These are phyloP conservation scores for Colletotrichum gigasporum DNA, from an alignment of 2,329 filamentous ascomycete species.

Conservation along the genomic window DNA sequence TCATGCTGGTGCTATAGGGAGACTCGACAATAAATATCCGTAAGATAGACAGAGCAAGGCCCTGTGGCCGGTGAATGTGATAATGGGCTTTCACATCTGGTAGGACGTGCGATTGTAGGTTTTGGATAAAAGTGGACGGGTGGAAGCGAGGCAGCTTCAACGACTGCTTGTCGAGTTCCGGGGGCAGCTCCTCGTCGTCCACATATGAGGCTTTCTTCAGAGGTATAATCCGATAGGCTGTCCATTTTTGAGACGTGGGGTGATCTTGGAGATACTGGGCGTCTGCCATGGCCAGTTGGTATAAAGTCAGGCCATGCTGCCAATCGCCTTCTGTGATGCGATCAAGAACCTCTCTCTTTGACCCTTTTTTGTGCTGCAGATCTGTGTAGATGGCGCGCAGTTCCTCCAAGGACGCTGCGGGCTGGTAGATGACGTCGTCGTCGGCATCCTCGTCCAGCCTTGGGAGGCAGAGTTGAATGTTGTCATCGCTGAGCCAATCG, in stretches of 20 bases:
- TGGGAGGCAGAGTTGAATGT: constrained; percentile 67
- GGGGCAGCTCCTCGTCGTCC: constrained; percentile 47
- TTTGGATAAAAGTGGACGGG: constrained; percentile 80
- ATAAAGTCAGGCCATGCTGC: constrained; percentile 70
- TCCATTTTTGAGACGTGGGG: constrained; percentile 71
- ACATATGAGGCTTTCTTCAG: constrained; percentile 51
- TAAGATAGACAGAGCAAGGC: constrained; percentile 76
- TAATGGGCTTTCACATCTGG: constrained; percentile 88
- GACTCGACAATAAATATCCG: constrained; percentile 83
- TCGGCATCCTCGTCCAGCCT: constrained; percentile 63
- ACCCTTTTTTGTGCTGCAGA: constrained; percentile 68
- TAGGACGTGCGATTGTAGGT: constrained; percentile 77
- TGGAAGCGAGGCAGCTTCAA: constrained; percentile 76
- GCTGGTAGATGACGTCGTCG: constrained; percentile 73
- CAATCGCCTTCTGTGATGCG: constrained; percentile 75
- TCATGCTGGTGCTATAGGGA: constrained; percentile 72
- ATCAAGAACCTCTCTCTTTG: constrained; percentile 70
- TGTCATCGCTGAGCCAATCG: constrained; percentile 79
- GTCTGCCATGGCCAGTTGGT: constrained; percentile 76
- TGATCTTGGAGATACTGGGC: constrained; percentile 73
- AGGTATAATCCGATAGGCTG: constrained; percentile 66
- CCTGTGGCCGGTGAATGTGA: constrained; percentile 76
- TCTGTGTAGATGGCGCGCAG: constrained; percentile 72
- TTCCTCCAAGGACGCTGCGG: constrained; percentile 70
- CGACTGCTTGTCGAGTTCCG: constrained; percentile 52